Base-by-base conservation (phyloP, 345 rosid species). In the Syzygium aromaticum region DNA sequence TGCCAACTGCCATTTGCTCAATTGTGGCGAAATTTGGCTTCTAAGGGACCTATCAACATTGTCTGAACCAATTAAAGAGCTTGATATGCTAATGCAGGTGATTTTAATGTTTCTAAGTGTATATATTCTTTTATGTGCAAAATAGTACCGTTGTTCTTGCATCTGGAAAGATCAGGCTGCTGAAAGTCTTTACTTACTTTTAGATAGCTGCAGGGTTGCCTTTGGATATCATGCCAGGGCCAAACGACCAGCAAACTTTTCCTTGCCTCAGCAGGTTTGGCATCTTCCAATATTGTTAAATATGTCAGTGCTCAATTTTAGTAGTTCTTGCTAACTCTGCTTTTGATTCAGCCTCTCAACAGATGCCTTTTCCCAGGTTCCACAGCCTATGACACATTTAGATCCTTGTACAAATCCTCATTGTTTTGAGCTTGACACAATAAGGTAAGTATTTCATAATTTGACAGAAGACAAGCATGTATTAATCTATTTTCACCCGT, bases 371-470 rank as follows among this genome's bases (percentile, higher is more conserved):
- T 95, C 89, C 98, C 99, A 64, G 97, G 97, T 89, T 93, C 99
- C 78, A 92, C 97, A 63, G 89, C 93, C 52, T 98, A 93, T 91
- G 94, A 95, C 95, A 95, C 98, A 46, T 96, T 96, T 83, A 93
- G 96, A 87, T 96, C 99, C 99, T 63, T 95, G 98, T 88, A 95
- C 98, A 84, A 96, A 96, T 92, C 99, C 99, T 89, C 99, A 98
- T 90, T 94, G 94, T 83, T 98, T 98, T 92, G 99, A 96, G 92
- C 89, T 98, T 86, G 99, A 98, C 86, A 91, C 91, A 86, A 84
- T 96, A 91, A 94, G 96, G 99, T 95, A 89, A 84, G 43, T 53
- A 84, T 27, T 10, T n/a, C 49, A 30, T 52, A 11, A 52, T 33
- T 52, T 52, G 43, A 53, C 57, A 8, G 64, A 30, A 90, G 83